These are phyloP conservation scores for Candida pini DNA, from an alignment of 805 yeast genomes.

Conservation along the genomic window DNA sequence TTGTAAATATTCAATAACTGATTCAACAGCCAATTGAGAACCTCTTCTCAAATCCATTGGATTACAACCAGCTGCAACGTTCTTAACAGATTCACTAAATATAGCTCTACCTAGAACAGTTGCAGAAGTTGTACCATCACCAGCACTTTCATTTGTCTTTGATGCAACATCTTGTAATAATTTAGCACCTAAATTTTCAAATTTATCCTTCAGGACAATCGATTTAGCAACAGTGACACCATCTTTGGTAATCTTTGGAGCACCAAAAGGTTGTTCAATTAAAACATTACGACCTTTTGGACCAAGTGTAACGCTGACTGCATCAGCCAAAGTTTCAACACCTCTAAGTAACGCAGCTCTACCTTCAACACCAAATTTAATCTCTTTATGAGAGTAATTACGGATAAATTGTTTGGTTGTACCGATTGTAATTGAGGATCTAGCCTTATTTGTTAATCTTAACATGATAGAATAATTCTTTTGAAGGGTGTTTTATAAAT, in stretches of 20 bases:
- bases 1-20: slow-evolving; percentile 80
- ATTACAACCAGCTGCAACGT: slow-evolving; percentile 98
- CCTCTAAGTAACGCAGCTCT: slow-evolving; percentile 92
- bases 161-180: slow-evolving; percentile 94
- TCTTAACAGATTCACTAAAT: slow-evolving; percentile 90
- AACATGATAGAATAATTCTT: slow-evolving; percentile 33
- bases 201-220: slow-evolving; percentile 76
- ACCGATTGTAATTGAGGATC: slow-evolving; percentile 35
- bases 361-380: slow-evolving; percentile 95
- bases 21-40: slow-evolving; percentile 93
- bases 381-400: slow-evolving; percentile 74
- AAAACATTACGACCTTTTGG: slow-evolving; percentile 97
- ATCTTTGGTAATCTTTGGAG: slow-evolving; percentile 98
- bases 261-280: slow-evolving; percentile 93
- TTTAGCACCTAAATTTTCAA: slow-evolving; percentile 95
- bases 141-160: slow-evolving; percentile 95
- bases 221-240: slow-evolving; percentile 97
- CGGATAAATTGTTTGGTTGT: slow-evolving; percentile 40
- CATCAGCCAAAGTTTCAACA: slow-evolving; percentile 91
- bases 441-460: slow-evolving; percentile 44
- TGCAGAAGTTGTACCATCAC: slow-evolving; percentile 98
- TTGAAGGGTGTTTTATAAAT: too few relatives aligned
- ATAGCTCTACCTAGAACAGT: slow-evolving; percentile 94
- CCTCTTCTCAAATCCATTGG: slow-evolving; percentile 98
- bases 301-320: slow-evolving; percentile 94